phyloP scores from a whole-genome alignment of 345 rosid species.

The Leavenworthia alabamica region DNA sequence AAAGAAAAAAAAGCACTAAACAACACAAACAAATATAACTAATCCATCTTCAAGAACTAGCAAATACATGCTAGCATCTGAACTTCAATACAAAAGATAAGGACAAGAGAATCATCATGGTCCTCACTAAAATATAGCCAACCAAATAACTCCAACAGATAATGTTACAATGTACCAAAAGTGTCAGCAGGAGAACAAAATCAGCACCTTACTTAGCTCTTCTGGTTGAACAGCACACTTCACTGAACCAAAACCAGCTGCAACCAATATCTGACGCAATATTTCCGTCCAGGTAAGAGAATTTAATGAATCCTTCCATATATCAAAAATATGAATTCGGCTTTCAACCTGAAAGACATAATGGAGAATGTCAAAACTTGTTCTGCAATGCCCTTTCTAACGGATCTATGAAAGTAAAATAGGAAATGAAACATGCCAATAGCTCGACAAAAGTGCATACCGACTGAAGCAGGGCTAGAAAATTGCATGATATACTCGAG shows the following conservation, averaged over 20 bases:
- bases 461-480: constrained; percentile 86
- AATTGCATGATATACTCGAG: constrained; percentile 73
- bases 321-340: constrained; percentile 50
- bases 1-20: not conserved
- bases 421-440: not conserved
- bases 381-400: not conserved
- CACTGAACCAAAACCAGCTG: constrained; percentile 89
- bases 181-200: constrained; percentile 5
- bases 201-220: constrained; percentile 61
- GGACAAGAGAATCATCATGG: not conserved
- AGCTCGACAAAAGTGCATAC: constrained; percentile 41
- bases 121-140: constrained; percentile 2
- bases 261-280: constrained; percentile 67
- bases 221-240: constrained; percentile 41
- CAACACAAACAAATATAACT: not conserved
- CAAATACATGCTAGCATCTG: not conserved
- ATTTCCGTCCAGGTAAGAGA: constrained; percentile 93
- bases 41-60: not conserved
- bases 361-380: not conserved
- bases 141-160: not conserved
- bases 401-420: not conserved
- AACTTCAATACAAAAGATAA: not conserved
- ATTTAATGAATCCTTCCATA: constrained; percentile 80
- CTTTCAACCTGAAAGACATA: constrained; percentile 56
- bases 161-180: constrained; percentile 8